Base-by-base conservation (phyloP, 2,329 filamentous ascomycete species). In the Trichoderma atrobrunneum region DNA sequence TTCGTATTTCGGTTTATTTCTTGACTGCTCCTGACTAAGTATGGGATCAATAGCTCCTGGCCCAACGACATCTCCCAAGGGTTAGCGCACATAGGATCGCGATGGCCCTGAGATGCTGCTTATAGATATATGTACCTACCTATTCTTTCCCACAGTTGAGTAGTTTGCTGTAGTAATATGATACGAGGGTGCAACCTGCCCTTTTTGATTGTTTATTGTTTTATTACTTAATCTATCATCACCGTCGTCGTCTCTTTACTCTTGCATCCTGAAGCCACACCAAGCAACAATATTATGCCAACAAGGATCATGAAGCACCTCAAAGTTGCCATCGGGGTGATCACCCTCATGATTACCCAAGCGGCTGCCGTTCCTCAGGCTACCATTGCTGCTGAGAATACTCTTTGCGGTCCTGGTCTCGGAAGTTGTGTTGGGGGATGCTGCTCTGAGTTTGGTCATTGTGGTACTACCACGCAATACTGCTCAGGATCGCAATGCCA, bases 401-500 rank as follows among this genome's bases (percentile, higher is more conserved):
- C 21, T 1, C 7, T 39, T 16, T 83, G 82, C 73, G 82, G 82
- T 57, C 75, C 76, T 43, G 80, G 80, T 21, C 74, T 80, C 70
- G 82, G 82, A 54, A 79, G 77, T 36, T 84, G 82, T 72, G 72
- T 75, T 34, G 28, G 72, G 11, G 79, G 79, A 43, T 84, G 82
- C 64, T 84, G 82, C 69, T 83, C 82, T 18, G 80, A 78, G 70
- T 75, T 75, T 65, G 81, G 81, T 43, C 80, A 78, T 74, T 84
- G 82, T 77, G 82, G 82, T 67, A 82, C 77, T 3, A 75, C 76
- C 18, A 72, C 67, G 34, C 78, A 79, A 16, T 82, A 78, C 72
- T 84, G 82, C 72, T 78, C 74, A 59, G 82, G 82, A 34, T 82
- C 81, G 5, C 76, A 77, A 56, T 84, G 82, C 72, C 82, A 83